Evolutionary conservation across 495 filamentous ascomycete species (phyloP), one percentile per base, ranked within the genome.

Genomic region (Daldinia childiae): DNA sequence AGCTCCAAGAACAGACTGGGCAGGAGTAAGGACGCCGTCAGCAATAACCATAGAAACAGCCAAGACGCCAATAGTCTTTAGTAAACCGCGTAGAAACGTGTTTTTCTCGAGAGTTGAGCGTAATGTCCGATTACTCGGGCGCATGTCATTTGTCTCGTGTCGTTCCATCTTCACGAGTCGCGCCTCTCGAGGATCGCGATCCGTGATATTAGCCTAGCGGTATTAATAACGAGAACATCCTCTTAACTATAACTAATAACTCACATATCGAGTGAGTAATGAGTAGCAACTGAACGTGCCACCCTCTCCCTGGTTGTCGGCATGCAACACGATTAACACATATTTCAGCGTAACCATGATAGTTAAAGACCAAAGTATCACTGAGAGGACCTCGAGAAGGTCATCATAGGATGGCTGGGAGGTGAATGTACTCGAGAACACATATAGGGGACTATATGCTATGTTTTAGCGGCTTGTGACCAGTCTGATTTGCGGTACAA

Each of bases 311-410:
- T 92, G 90, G 74, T 93, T 90, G 78, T 93, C 91, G 24, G 90
- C 90, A 26, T 79, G 80, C 21, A 93, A 82, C 29, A 93, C 86
- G 71, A 93, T 87, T 36, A 90, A 77, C 15, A 91, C 80, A 68
- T 93, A 93, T 77, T 93, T 93, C 63, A 93, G 74, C 7, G 86
- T 91, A 12, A 93, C 90, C 81, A 93, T 90, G 54, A 93, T 79
- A 21, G 88, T 90, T 26, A 93, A 77, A 1, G 89, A 85, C 91
- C 91, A 93, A 30, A 93, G 87, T 54, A 93, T 87, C 54, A 93
- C 82, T 5, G 91, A 93, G 0, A 92, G 82, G 0, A 88, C 90
- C 4, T 91, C 89, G 61, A 93, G 78, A 0, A 93, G 82, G 71
- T 91, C 87, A 24, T 87, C 82, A 60, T 87, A 82, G 11, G 80